A percentile compares a stretch with the other conserved stretches of the same genome.
phyloP scores from a whole-genome alignment of 495 filamentous ascomycete species.

The Astrothelium subdiscretum region DNA sequence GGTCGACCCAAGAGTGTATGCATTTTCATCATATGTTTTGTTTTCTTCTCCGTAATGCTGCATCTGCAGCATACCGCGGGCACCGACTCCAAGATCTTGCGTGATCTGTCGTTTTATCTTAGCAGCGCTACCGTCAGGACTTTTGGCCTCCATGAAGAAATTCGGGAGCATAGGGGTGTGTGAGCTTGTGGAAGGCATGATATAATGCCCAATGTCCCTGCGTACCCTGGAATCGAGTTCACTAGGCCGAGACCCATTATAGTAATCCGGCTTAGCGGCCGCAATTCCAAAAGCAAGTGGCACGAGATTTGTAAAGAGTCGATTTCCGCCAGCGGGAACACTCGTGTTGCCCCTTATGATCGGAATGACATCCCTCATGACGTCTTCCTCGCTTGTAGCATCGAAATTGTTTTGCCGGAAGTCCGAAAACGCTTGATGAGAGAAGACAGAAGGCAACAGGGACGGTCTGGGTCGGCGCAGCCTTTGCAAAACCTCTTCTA shows the following conservation, averaged over 20 bases:
- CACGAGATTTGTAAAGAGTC: constrained; percentile 1
- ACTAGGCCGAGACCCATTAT: constrained; percentile 1
- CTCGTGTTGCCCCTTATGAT: constrained; percentile 4
- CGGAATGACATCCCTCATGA: constrained; percentile 6
- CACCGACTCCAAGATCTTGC: constrained; percentile 5
- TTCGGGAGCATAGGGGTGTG: constrained; percentile 4
- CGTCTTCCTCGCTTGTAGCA: constrained; percentile 1
- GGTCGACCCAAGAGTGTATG: constrained; percentile 5
- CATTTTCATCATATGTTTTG: constrained; percentile 7
- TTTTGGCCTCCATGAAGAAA: constrained; percentile 7
- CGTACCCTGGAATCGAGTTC: constrained; percentile 5
- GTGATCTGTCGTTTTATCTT: constrained; percentile 3
- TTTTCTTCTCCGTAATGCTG: constrained; percentile 2
- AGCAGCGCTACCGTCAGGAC: constrained; percentile 1
- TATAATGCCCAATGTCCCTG: constrained; percentile 4
- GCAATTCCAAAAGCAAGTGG: background rate
- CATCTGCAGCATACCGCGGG: constrained; percentile 7
- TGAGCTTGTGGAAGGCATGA: constrained; percentile 3
- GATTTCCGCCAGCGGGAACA: background rate
- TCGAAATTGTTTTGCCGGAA: constrained; percentile 1
- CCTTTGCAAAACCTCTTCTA: background rate
- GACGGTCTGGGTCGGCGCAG: constrained; percentile 2
- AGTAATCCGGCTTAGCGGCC: constrained; percentile 5
- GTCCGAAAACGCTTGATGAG: constrained; percentile 1
- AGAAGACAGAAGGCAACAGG: constrained; percentile 6